These are phyloP conservation scores for Boehmeria nivea DNA, from an alignment of 306 rosid genomes.

Conservation along the genomic window DNA sequence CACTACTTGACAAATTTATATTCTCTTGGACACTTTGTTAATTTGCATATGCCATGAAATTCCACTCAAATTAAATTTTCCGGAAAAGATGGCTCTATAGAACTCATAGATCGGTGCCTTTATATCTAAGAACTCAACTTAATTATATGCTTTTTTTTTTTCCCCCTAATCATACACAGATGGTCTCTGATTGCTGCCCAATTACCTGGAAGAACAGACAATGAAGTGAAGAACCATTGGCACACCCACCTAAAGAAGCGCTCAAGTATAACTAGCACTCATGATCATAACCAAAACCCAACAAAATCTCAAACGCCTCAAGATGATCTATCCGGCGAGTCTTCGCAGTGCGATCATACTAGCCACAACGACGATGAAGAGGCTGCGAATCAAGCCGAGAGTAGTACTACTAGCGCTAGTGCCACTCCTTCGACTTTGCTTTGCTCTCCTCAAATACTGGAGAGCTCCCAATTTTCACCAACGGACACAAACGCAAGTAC, in stretches of 20 bases:
- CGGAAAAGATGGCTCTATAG: not conserved
- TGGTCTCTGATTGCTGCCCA: constrained; percentile 63
- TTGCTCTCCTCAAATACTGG: no score
- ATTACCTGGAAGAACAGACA: constrained; percentile 66
- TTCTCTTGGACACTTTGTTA: no score
- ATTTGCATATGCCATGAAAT: no score
- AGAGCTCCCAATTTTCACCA: constrained; percentile 28
- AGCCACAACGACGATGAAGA: constrained; percentile 3
- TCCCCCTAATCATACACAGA: no score
- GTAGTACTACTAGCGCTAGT: not conserved
- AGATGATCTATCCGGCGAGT: not conserved
- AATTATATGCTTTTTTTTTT: no score
- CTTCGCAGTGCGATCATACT: constrained; percentile 6
- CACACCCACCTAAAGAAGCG: constrained; percentile 53
- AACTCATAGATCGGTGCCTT: not conserved
- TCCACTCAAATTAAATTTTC: no score
- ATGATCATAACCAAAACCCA: not conserved
- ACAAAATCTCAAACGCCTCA: not conserved
- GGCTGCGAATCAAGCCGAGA: constrained; percentile 14
- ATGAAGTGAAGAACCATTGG: constrained; percentile 66
- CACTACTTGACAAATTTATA: no score
- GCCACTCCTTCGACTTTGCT: not conserved
- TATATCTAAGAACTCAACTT: not conserved
- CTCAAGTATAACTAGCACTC: not conserved
- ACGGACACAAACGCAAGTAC: constrained; percentile 15